phyloP scores from a whole-genome alignment of 208 protist genomes.

The Vickermania spadyakhi region DNA sequence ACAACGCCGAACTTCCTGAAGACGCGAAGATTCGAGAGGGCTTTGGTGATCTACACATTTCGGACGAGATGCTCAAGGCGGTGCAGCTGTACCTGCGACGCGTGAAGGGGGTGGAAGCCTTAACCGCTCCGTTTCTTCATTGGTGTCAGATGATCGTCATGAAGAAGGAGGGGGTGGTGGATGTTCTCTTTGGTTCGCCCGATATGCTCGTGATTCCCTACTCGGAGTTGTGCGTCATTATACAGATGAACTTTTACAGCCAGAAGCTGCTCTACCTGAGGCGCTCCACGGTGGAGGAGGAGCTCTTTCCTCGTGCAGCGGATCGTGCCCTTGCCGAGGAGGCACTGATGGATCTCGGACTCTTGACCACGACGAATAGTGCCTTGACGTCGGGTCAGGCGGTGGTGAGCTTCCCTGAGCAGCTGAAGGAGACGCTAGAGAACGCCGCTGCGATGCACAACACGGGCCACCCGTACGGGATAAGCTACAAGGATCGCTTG shows the following conservation, averaged over 20 bases:
- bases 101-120: constrained; percentile 47
- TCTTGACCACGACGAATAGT: constrained; percentile 63
- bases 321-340: constrained; percentile 42
- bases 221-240: constrained; percentile 54
- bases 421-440: background rate
- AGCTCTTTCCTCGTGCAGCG: constrained; percentile 46
- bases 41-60: constrained; percentile 57
- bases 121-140: constrained; percentile 77
- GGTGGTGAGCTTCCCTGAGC: background rate
- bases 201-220: constrained; percentile 83
- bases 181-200: constrained; percentile 61
- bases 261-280: constrained; percentile 49
- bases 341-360: constrained; percentile 66
- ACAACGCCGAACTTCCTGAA: constrained; percentile 33
- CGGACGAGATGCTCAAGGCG: constrained; percentile 71
- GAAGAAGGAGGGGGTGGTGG: constrained; percentile 60
- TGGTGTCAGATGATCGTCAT: constrained; percentile 84
- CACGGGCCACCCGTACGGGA: background rate
- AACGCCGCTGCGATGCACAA: background rate
- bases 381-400: constrained; percentile 17
- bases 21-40: constrained; percentile 38
- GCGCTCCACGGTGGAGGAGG: constrained; percentile 49
- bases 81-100: constrained; percentile 63
- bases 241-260: constrained; percentile 56
- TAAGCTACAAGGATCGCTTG: background rate